Percentiles rank a stretch among this genome's conserved stretches.
These are phyloP conservation scores for Zygoascus sp. DNA, from an alignment of 1,139 yeast genomes.

Conservation along the genomic window DNA sequence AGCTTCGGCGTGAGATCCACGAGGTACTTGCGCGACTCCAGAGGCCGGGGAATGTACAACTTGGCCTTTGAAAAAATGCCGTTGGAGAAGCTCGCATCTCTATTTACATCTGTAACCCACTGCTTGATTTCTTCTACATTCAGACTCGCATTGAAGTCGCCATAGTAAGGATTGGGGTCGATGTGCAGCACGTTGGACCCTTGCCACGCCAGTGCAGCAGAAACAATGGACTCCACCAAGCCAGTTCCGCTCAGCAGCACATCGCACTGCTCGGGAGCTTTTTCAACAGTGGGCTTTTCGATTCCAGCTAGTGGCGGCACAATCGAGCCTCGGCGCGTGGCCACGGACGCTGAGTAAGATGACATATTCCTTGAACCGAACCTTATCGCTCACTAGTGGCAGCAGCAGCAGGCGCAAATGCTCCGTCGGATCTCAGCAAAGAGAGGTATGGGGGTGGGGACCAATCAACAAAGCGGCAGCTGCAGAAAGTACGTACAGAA, in stretches of 20 bases:
- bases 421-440: no score
- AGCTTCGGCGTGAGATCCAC: conserved; percentile 87
- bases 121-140: conserved; percentile 77
- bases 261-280: conserved; percentile 50
- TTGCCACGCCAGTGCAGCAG: conserved; percentile 96
- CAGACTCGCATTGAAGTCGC: conserved; percentile 80
- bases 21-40: conserved; percentile 70
- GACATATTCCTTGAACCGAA: conserved; percentile 35
- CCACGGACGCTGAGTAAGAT: conserved; percentile 38
- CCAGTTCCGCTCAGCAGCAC: conserved; percentile 93
- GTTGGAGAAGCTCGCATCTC: not conserved
- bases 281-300: conserved; percentile 52
- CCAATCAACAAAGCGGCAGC: no score
- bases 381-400: no score
- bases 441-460: no score
- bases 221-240: conserved; percentile 76
- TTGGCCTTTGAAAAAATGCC: conserved; percentile 34
- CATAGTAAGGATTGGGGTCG: conserved; percentile 78
- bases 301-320: conserved; percentile 80
- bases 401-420: no score
- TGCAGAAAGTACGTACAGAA: no score
- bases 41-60: conserved; percentile 62
- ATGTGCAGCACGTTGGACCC: conserved; percentile 87
- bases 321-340: conserved; percentile 58
- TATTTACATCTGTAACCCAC: conserved; percentile 67